Percentiles rank a stretch among this genome's conserved stretches.
Evolutionary conservation across 805 yeast genomes (phyloP).

Genomic region (Metschnikowia continentalis): DNA sequence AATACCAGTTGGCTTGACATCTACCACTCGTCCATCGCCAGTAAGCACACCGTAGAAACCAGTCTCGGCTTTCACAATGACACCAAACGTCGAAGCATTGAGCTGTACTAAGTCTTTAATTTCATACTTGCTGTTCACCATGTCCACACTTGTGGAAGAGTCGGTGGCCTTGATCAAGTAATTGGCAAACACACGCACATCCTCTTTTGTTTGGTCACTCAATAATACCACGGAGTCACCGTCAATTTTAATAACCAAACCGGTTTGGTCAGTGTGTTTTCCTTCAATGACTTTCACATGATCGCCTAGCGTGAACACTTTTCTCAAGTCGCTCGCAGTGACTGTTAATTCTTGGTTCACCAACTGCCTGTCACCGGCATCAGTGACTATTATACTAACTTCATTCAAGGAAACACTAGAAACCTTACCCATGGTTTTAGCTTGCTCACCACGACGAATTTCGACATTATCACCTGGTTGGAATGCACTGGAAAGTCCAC

Average conservation of each 20-base stretch:
- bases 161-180: constrained; percentile 90
- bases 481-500: constrained; percentile 43
- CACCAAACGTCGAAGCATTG: constrained; percentile 82
- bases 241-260: constrained; percentile 78
- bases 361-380: constrained; percentile 52
- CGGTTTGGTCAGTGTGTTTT: constrained; percentile 89
- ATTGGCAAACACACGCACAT: constrained; percentile 88
- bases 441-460: constrained; percentile 88
- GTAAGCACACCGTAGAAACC: constrained; percentile 77
- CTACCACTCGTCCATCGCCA: constrained; percentile 72
- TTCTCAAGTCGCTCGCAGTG: constrained; percentile 77
- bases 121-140: constrained; percentile 76
- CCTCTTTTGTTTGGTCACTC: constrained; percentile 84
- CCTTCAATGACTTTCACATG: constrained; percentile 92
- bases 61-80: constrained; percentile 84
- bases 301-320: constrained; percentile 86
- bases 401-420: constrained; percentile 56
- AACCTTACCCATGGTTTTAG: constrained; percentile 81
- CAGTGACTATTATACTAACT: constrained; percentile 47
- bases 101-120: constrained; percentile 87
- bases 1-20: constrained; percentile 77
- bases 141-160: constrained; percentile 51
- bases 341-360: constrained; percentile 66
- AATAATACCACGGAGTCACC: constrained; percentile 86
- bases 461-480: constrained; percentile 95